Evolutionary conservation across 164 flowering plant species (phyloP), one percentile per base, ranked within the genome.

Genomic region (Vitis amurensis): DNA sequence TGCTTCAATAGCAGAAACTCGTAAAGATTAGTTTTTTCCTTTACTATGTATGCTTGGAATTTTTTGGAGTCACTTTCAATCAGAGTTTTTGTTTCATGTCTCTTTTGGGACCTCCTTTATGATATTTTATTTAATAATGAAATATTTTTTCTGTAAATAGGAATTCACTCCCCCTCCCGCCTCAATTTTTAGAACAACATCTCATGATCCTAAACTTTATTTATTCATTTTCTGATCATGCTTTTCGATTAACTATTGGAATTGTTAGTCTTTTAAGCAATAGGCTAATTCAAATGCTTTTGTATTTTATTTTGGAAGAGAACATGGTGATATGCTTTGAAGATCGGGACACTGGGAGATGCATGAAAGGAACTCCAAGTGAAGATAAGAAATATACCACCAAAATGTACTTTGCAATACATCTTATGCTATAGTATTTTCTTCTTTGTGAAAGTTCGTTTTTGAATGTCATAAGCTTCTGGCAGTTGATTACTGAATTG

Each of bases 291-390:
- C 56, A 19, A 50, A 59, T 11, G 52, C 19, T 31, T 71, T 59
- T 31, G 48, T 65, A 31, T 69, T 71, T 78, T 15, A 76, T 67
- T 59, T 29, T 83, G 64, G 73, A 63, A 95, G 98, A 90, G 85
- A 96, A 96, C 83, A 90, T 96, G 97, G 95, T 96, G 64, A 77
- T 93, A 72, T 96, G 99, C 84, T 87, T 91, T 79, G 90, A 90
- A 80, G 99, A 96, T 63, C 76, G 73, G 68, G 84, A 74, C 9
- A 85, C 91, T 30, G 94, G 98, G 57, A 87, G 87, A 82, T 96
- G 99, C 82, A 79, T 82, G 77, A 87, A 80, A 72, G 83, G 74
- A 77, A 79, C 50, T 58, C 91, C 92, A 57, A 78, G 50, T 69
- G 86, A 76, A 70, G 89, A 83, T 44, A 61, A 76, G 81, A 86